Evolutionary conservation across 202 grass and related monocot species (phyloP).

Genomic region (Zizania palustris): DNA sequence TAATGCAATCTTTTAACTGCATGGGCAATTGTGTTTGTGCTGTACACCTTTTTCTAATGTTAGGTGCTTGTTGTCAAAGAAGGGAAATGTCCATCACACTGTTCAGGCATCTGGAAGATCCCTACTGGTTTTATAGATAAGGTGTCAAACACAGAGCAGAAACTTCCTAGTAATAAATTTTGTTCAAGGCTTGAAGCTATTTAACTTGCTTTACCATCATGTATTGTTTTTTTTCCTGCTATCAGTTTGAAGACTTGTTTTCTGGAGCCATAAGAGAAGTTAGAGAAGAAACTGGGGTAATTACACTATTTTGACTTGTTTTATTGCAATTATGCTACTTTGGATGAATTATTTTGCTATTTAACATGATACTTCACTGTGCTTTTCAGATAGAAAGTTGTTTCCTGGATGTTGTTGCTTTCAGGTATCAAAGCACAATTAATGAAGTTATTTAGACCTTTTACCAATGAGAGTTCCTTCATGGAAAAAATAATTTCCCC

Average conservation of each 20-base stretch:
- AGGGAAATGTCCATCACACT: constrained; percentile 62
- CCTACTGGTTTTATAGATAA: constrained; percentile 68
- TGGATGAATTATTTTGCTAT: constrained; percentile 16
- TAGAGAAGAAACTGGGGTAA: constrained; percentile 74
- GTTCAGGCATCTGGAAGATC: constrained; percentile 75
- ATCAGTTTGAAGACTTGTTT: constrained; percentile 71
- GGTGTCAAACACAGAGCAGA: constrained; percentile 28
- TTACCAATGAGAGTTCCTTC: neutral
- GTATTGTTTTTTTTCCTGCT: neutral
- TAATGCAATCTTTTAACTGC: neutral
- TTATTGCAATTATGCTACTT: neutral
- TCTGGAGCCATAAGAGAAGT: constrained; percentile 74
- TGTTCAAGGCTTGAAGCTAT: neutral
- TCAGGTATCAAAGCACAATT: constrained; percentile 49
- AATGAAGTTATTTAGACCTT: constrained; percentile 14
- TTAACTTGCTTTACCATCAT: constrained; percentile 5
- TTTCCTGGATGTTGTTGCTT: constrained; percentile 65
- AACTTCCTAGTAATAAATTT: constrained; percentile 2
- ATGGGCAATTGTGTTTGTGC: constrained; percentile 1
- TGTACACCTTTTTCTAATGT: neutral
- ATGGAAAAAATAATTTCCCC: neutral
- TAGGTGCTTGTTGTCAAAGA: constrained; percentile 81
- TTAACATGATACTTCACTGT: neutral
- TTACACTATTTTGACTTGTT: constrained; percentile 18
- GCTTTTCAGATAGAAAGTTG: constrained; percentile 61